Evolutionary conservation across 345 rosid species (phyloP).

Genomic region (Ceriops zippeliana): DNA sequence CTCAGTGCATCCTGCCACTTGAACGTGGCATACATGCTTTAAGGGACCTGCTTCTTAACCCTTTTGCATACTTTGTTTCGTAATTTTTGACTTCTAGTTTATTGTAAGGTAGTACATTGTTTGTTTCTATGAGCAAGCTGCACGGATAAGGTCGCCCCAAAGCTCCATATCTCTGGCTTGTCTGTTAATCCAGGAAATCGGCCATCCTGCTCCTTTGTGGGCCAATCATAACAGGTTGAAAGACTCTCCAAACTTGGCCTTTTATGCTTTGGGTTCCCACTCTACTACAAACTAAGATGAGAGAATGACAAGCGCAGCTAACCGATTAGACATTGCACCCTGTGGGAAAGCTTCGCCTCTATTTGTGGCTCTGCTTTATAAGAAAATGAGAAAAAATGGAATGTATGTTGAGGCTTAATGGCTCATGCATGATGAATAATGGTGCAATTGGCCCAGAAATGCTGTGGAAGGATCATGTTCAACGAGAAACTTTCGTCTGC

Average conservation of each 20-base stretch:
- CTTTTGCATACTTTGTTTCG: conserved; percentile 5
- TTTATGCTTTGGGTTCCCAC: no score
- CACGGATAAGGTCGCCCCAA: not conserved
- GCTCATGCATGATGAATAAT: conserved; percentile 8
- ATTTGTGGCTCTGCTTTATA: conserved; percentile 4
- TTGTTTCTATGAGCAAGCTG: not conserved
- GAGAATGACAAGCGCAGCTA: not conserved
- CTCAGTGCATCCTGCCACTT: conserved; percentile 20
- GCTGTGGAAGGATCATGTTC: no score
- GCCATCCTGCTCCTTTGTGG: no score
- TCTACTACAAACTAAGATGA: no score
- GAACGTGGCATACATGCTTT: conserved; percentile 34
- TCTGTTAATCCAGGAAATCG: no score
- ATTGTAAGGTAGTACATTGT: not conserved
- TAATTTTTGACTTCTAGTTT: not conserved
- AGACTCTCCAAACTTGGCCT: no score
- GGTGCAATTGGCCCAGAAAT: not conserved
- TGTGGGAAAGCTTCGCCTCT: conserved; percentile 20
- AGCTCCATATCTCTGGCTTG: not conserved
- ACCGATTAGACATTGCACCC: conserved; percentile 22
- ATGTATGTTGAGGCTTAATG: not conserved
- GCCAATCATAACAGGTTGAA: no score
- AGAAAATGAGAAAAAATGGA: conserved; percentile 1
- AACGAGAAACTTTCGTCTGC: not conserved
- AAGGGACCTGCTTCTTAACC: conserved; percentile 23